Conservation (phyloP, 2,329 filamentous ascomycete species). For the Aspergillus sp. region DNA sequence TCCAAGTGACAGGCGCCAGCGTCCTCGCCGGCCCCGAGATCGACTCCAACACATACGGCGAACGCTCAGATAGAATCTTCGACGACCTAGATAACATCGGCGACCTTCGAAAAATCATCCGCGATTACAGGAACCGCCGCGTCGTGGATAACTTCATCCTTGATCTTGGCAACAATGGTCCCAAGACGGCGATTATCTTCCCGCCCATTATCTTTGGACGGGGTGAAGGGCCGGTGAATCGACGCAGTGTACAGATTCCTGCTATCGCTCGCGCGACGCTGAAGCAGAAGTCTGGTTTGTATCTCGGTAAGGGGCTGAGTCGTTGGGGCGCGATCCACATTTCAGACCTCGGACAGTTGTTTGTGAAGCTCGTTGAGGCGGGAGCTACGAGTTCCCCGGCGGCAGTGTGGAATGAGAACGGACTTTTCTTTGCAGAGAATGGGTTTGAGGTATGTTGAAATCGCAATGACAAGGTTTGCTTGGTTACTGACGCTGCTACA, state of each 20-base stretch:
- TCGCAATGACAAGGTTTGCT: background rate
- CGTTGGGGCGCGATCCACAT: slow-evolving; percentile 62
- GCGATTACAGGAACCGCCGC: slow-evolving; percentile 54
- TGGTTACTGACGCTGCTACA: background rate
- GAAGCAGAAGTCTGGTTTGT: slow-evolving; percentile 48
- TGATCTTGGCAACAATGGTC: slow-evolving; percentile 39
- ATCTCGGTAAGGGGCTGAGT: slow-evolving; percentile 56
- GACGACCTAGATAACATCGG: slow-evolving; percentile 36
- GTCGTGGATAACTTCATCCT: slow-evolving; percentile 68
- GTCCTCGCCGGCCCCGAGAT: slow-evolving; percentile 39
- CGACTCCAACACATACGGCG: slow-evolving; percentile 30
- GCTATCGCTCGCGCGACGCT: slow-evolving; percentile 44
- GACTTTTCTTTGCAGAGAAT: slow-evolving; percentile 36
- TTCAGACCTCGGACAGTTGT: slow-evolving; percentile 56
- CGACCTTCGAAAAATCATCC: slow-evolving; percentile 31
- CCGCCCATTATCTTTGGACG: slow-evolving; percentile 61
- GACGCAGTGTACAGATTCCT: slow-evolving; percentile 52
- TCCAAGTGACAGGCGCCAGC: slow-evolving; percentile 43
- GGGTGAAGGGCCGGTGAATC: slow-evolving; percentile 52
- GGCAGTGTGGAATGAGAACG: slow-evolving; percentile 40
- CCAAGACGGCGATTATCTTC: slow-evolving; percentile 60
- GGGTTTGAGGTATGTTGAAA: slow-evolving; percentile 24
- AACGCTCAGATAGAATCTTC: slow-evolving; percentile 29
- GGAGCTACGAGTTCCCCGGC: slow-evolving; percentile 23
- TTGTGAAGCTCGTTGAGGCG: slow-evolving; percentile 51